Percentiles rank a stretch among this genome's conserved stretches.
These are phyloP conservation scores for Margaritispora aquatica DNA, from an alignment of 495 filamentous ascomycete species.

Conservation along the genomic window DNA sequence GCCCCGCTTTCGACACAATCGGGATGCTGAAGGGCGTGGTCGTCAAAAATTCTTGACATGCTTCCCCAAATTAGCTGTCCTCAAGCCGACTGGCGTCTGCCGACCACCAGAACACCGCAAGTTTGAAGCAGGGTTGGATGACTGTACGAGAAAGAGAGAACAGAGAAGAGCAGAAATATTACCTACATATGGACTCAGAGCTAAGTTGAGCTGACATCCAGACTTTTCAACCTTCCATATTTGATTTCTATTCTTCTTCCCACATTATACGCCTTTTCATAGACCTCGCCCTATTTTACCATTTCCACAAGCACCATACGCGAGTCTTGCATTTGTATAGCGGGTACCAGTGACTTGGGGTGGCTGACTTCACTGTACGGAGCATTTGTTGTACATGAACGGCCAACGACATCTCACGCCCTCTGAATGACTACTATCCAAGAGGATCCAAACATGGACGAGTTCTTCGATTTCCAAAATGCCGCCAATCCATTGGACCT, in stretches of 20 bases:
- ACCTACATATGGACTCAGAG: not conserved
- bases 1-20: conserved; percentile 1
- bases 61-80: not conserved
- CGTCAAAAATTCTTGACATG: conserved; percentile 16
- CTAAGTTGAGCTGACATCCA: not conserved
- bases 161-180: not conserved
- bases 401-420: conserved; percentile 6
- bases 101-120: not conserved
- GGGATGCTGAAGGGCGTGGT: conserved; percentile 16
- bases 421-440: conserved; percentile 26
- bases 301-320: too few relatives aligned
- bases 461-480: conserved; percentile 50
- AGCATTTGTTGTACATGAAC: not conserved
- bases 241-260: not conserved
- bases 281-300: too few relatives aligned
- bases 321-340: too few relatives aligned
- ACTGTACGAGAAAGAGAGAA: not conserved
- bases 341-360: too few relatives aligned
- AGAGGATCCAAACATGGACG: conserved; percentile 24
- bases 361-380: not conserved
- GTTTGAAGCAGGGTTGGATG: conserved; percentile 8
- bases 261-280: conserved; percentile 9
- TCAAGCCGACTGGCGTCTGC: not conserved
- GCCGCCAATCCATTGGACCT: conserved; percentile 38
- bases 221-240: not conserved